A percentile compares a stretch with the other conserved stretches of the same genome.
Evolutionary conservation across 2,329 filamentous ascomycete species (phyloP).

Genomic region (Nemania sp.): DNA sequence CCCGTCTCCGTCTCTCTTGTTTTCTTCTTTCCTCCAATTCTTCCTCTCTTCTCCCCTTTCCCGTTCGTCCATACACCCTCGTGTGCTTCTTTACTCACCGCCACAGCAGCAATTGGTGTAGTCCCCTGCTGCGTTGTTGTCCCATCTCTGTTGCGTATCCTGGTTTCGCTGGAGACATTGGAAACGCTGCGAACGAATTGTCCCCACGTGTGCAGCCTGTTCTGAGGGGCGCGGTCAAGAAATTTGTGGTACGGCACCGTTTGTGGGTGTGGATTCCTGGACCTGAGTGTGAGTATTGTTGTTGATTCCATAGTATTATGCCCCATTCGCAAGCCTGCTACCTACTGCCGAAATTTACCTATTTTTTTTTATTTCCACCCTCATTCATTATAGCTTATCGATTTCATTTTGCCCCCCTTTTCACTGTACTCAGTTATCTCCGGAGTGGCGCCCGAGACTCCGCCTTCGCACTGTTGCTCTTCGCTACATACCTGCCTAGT

Average conservation of each 20-base stretch:
- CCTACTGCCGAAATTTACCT: slow-evolving; percentile 8
- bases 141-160: slow-evolving; percentile 20
- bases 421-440: slow-evolving; percentile 18
- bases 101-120: slow-evolving; percentile 15
- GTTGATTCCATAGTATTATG: slow-evolving; percentile 30
- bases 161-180: slow-evolving; percentile 26
- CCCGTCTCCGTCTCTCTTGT: slow-evolving; percentile 32
- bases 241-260: slow-evolving; percentile 30
- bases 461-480: slow-evolving; percentile 1
- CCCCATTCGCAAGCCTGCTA: slow-evolving; percentile 10
- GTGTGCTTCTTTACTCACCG: slow-evolving; percentile 18
- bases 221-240: slow-evolving; percentile 28
- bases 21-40: slow-evolving; percentile 23
- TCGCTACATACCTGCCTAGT: background rate
- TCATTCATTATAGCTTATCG: background rate
- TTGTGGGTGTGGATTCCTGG: slow-evolving; percentile 29
- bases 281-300: slow-evolving; percentile 28
- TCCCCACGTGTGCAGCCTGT: slow-evolving; percentile 33
- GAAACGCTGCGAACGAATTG: slow-evolving; percentile 27
- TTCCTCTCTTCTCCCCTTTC: slow-evolving; percentile 27
- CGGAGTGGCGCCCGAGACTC: slow-evolving; percentile 12
- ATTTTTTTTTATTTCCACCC: slow-evolving; percentile 3
- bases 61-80: slow-evolving; percentile 24
- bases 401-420: slow-evolving; percentile 7
- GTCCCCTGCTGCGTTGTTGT: slow-evolving; percentile 19